Percentiles rank a stretch among this genome's conserved stretches.
Evolutionary conservation across 2,329 filamentous ascomycete genomes (phyloP).

Genomic region (Nothophaeocryptopus gaeumannii): DNA sequence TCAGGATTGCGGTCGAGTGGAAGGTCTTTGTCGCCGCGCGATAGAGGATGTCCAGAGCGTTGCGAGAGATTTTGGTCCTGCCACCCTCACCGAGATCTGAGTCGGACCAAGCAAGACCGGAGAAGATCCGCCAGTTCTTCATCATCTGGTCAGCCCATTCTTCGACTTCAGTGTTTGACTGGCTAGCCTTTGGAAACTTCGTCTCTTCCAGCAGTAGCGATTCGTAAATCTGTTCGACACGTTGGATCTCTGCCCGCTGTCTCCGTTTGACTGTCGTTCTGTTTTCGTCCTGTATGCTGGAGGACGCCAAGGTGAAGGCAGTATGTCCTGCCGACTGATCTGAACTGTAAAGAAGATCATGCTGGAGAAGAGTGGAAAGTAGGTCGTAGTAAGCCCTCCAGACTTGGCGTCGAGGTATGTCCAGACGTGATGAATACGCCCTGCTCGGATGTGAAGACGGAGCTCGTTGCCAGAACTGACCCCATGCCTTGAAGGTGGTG

Average conservation of each 20-base stretch:
- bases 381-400: conserved; percentile 85
- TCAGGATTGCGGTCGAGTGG: conserved; percentile 84
- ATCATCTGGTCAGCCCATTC: conserved; percentile 76
- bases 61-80: conserved; percentile 69
- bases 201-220: conserved; percentile 73
- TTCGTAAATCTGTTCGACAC: conserved; percentile 77
- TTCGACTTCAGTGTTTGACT: conserved; percentile 76
- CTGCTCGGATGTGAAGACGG: conserved; percentile 3
- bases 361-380: conserved; percentile 71
- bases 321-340: conserved; percentile 36
- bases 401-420: conserved; percentile 56
- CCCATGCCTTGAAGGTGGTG: conserved; percentile 59
- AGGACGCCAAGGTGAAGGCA: conserved; percentile 34
- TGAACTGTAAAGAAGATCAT: conserved; percentile 56
- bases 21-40: conserved; percentile 89
- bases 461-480: conserved; percentile 59
- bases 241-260: conserved; percentile 73
- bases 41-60: conserved; percentile 81
- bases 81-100: conserved; percentile 78
- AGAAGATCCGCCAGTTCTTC: conserved; percentile 79
- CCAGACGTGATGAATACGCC: conserved; percentile 42
- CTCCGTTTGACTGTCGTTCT: conserved; percentile 34
- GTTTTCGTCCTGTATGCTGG: conserved; percentile 29
- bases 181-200: conserved; percentile 78
- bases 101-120: conserved; percentile 76